Base-by-base conservation (phyloP, 179 eudicot genomes). In the Patellifolia procumbens region DNA sequence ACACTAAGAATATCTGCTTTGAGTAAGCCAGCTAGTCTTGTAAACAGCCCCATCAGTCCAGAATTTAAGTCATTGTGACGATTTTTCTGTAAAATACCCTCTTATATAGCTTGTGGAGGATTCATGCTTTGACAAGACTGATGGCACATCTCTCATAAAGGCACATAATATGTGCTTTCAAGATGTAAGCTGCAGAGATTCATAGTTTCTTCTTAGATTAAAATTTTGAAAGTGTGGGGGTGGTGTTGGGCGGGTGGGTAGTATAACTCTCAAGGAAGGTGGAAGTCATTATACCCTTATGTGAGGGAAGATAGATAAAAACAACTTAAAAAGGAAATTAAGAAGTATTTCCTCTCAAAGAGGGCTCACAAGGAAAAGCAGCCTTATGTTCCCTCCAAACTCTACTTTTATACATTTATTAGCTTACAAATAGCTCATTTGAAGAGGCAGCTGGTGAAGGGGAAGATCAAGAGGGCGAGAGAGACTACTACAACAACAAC, bases 361-460 rank as follows among this genome's bases (percentile, higher is more conserved):
- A 52, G 22, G 22, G 8, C 5, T 39, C 43, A n/a, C 6, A n/a
- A n/a, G 7, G 22, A 55, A 55, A 7, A 20, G 8, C 4, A n/a
- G 8, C 28, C 60, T 24, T 2, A 55, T 28, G 22, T 22, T n/a
- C 24, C 26, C 60, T 55, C 60, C 60, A 5, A 51, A n/a, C 56
- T 16, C 20, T 3, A 16, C 5, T 12, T 17, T 19, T 22, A 51
- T 19, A 39, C 43, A 39, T 22, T 55, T 55, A 26, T 55, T 55
- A 29, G 60, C 31, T 3, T 55, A 55, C 31, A 5, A n/a, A 55
- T 22, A 28, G 0, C 32, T 26, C 16, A 28, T 58, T 58, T 16
- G 17, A 58, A 58, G 62, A 58, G 62, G 63, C 63, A n/a, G n/a
- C n/a, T n/a, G 28, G 34, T 16, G 32, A 58, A 26, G 63, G 63